A percentile compares a stretch with the other conserved stretches of the same genome.
Evolutionary conservation across 2,329 filamentous ascomycete genomes (phyloP).

Genomic region (Trichoderma afroharzianum): DNA sequence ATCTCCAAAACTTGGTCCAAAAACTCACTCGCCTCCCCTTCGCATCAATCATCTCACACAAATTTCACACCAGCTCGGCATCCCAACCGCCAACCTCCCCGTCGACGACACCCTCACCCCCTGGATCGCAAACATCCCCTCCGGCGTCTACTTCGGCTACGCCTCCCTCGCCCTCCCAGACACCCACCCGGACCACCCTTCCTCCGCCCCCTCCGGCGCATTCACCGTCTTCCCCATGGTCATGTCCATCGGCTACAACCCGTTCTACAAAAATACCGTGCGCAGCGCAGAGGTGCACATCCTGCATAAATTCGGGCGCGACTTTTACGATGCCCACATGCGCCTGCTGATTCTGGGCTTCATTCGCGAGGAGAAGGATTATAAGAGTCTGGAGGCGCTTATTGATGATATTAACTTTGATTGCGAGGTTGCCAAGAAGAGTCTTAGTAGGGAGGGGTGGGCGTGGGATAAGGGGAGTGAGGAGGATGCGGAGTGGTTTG

Average conservation of each 20-base stretch:
- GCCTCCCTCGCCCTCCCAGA: slow-evolving; percentile 64
- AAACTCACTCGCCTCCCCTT: neutral
- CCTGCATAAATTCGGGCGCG: slow-evolving; percentile 68
- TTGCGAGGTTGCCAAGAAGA: slow-evolving; percentile 75
- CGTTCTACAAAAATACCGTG: slow-evolving; percentile 90
- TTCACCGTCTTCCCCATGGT: slow-evolving; percentile 72
- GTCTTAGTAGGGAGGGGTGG: slow-evolving; percentile 66
- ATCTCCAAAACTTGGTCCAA: too few species aligned
- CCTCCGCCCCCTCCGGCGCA: slow-evolving; percentile 23
- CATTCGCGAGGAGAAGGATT: slow-evolving; percentile 86
- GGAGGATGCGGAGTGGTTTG: slow-evolving; percentile 38
- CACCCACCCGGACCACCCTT: slow-evolving; percentile 41
- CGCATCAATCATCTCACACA: too few species aligned
- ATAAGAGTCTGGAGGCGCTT: slow-evolving; percentile 75
- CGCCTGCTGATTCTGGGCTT: slow-evolving; percentile 79
- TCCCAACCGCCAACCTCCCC: slow-evolving; percentile 91
- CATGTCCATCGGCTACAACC: slow-evolving; percentile 94
- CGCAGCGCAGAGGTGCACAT: slow-evolving; percentile 89
- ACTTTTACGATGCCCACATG: slow-evolving; percentile 84
- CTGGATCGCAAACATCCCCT: slow-evolving; percentile 62
- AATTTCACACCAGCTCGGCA: slow-evolving; percentile 64
- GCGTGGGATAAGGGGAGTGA: slow-evolving; percentile 35
- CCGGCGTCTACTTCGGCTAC: slow-evolving; percentile 93
- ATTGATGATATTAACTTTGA: slow-evolving; percentile 86
- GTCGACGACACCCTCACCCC: slow-evolving; percentile 59